Evolutionary conservation across 2,329 filamentous ascomycete species (phyloP).

Genomic region (Exophiala lecanii-corni): DNA sequence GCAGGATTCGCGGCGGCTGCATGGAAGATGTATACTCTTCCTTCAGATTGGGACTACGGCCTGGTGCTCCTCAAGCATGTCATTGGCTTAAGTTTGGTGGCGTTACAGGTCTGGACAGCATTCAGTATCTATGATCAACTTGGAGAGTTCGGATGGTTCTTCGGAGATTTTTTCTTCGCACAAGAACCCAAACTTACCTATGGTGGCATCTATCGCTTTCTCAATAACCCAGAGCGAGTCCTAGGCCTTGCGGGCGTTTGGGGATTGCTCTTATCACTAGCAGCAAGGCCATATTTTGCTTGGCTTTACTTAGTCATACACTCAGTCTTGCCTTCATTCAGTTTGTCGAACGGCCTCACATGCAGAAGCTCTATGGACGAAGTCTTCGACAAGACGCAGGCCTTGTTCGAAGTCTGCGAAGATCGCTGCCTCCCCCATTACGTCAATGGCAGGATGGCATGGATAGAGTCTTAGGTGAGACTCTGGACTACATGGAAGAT

Average conservation of each 20-base stretch:
- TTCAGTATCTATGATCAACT: conserved; percentile 91
- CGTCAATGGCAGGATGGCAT: conserved; percentile 80
- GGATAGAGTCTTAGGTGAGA: conserved; percentile 79
- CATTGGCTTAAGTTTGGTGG: conserved; percentile 71
- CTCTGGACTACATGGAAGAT: conserved; percentile 84
- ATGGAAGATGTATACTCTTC: conserved; percentile 94
- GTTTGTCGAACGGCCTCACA: conserved; percentile 90
- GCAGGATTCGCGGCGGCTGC: conserved; percentile 82
- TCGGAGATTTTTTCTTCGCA: conserved; percentile 97
- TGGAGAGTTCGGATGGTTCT: conserved; percentile 98
- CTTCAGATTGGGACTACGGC: conserved; percentile 81
- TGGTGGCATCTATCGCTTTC: conserved; percentile 92
- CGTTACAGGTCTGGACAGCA: conserved; percentile 87
- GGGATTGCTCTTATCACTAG: conserved; percentile 93
- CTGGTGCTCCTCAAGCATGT: conserved; percentile 82
- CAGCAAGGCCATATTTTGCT: conserved; percentile 77
- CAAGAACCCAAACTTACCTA: conserved; percentile 85
- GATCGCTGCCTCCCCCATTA: conserved; percentile 76
- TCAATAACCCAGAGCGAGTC: conserved; percentile 95
- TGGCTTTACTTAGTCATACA: conserved; percentile 80
- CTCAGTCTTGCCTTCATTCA: conserved; percentile 84
- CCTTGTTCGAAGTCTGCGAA: conserved; percentile 83
- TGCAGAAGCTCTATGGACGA: conserved; percentile 93
- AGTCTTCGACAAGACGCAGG: conserved; percentile 82
- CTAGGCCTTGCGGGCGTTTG: conserved; percentile 92